These are phyloP conservation scores for Gossypium longicalyx DNA, from an alignment of 345 rosid genomes.

Conservation along the genomic window DNA sequence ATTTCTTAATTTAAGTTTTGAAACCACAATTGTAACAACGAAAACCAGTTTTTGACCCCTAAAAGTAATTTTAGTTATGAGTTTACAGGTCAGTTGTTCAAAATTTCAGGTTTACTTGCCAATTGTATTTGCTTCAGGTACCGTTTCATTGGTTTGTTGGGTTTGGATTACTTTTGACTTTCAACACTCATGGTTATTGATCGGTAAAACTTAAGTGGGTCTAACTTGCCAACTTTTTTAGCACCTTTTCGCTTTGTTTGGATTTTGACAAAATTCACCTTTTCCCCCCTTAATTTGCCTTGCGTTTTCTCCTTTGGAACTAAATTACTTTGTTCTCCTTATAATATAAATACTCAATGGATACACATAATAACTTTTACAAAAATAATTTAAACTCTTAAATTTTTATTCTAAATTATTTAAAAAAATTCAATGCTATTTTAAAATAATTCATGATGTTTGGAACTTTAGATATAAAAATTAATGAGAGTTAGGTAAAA, in stretches of 20 bases:
- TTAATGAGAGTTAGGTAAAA: background rate
- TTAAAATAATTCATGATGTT: too few relatives aligned
- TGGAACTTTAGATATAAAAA: too few relatives aligned
- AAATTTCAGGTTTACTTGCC: too few relatives aligned
- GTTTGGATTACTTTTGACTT: background rate
- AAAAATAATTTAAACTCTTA: too few relatives aligned
- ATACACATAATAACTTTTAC: background rate
- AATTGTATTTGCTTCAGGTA: too few relatives aligned
- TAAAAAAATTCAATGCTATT: background rate
- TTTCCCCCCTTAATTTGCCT: background rate
- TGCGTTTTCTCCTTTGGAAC: background rate
- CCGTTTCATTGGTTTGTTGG: background rate
- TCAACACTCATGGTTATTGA: background rate
- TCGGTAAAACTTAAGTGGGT: background rate
- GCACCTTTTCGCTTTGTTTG: background rate
- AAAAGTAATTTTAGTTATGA: too few relatives aligned
- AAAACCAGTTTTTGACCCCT: too few relatives aligned
- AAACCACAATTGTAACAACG: too few relatives aligned
- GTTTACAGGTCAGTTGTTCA: too few relatives aligned
- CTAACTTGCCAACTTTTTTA: background rate
- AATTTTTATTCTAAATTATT: background rate
- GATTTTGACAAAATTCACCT: background rate
- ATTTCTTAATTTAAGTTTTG: too few relatives aligned
- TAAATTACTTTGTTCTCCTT: too few relatives aligned
- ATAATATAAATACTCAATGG: background rate